These are phyloP conservation scores for Alliaria petiolata DNA, from an alignment of 345 rosid genomes.

Conservation along the genomic window DNA sequence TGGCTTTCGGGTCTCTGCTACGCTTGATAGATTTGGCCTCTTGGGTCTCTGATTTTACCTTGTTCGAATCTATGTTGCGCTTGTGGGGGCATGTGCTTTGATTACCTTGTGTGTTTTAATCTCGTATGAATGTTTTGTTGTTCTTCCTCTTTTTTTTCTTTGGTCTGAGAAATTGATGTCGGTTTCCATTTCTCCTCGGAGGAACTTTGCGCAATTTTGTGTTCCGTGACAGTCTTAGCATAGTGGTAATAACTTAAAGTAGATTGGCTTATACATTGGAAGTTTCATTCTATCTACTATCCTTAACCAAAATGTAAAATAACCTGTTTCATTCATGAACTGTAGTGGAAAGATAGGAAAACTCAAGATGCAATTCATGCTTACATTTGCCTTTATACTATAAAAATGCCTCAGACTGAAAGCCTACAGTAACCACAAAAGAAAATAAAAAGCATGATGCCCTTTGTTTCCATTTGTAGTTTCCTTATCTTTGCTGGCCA, in stretches of 20 bases:
- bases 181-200: not conserved
- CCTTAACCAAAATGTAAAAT: not conserved
- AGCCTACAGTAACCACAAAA: not conserved
- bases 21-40: not conserved
- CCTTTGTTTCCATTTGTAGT: slow-evolving; percentile 3
- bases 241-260: not conserved
- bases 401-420: not conserved
- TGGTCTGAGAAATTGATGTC: slow-evolving; percentile 9
- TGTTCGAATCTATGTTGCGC: not conserved
- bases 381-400: not conserved
- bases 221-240: not conserved
- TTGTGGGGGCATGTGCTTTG: not conserved
- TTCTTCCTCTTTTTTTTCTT: not conserved
- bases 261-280: no score
- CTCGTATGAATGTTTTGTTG: not conserved
- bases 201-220: not conserved
- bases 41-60: slow-evolving; percentile 17
- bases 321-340: not conserved
- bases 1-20: not conserved
- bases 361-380: not conserved
- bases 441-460: not conserved
- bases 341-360: not conserved
- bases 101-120: not conserved
- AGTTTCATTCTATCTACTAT: no score
- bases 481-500: not conserved